Conservation (phyloP, 176 grass and related monocot species). For the Carex pumila region DNA sequence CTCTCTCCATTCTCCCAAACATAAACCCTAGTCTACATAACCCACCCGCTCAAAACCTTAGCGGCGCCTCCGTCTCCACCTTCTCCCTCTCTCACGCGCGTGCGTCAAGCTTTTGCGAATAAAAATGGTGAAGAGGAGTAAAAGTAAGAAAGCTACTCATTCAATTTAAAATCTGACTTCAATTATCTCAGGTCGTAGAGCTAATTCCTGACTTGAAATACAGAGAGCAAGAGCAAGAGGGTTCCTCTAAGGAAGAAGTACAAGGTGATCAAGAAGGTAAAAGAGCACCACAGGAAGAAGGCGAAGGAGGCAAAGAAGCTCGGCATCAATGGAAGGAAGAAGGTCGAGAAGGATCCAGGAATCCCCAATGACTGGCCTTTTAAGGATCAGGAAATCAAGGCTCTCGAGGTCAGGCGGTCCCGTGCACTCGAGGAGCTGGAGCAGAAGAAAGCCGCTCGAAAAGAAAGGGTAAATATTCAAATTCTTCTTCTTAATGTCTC, state of each 20-base stretch:
- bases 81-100: neutral
- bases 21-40: slow-evolving; percentile 10
- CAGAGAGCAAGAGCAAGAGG: slow-evolving; percentile 97
- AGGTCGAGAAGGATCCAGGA: slow-evolving; percentile 93
- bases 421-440: slow-evolving; percentile 72
- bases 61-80: neutral
- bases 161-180: neutral
- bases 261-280: slow-evolving; percentile 86
- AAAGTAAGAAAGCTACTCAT: slow-evolving; percentile 38
- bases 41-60: neutral
- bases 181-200: neutral
- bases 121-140: slow-evolving; percentile 84
- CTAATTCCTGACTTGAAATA: neutral
- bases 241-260: slow-evolving; percentile 66
- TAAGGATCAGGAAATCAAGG: slow-evolving; percentile 88
- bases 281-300: slow-evolving; percentile 98
- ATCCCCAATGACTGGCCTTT: slow-evolving; percentile 98
- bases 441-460: slow-evolving; percentile 81
- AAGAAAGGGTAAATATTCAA: slow-evolving; percentile 54
- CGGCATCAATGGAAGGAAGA: slow-evolving; percentile 31
- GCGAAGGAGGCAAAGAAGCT: slow-evolving; percentile 55
- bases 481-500: neutral
- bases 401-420: slow-evolving; percentile 54
- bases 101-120: neutral
- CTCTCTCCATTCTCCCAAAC: neutral